Evolutionary conservation across 306 rosid genomes (phyloP).

Genomic region (Pterocarpus macrocarpus): DNA sequence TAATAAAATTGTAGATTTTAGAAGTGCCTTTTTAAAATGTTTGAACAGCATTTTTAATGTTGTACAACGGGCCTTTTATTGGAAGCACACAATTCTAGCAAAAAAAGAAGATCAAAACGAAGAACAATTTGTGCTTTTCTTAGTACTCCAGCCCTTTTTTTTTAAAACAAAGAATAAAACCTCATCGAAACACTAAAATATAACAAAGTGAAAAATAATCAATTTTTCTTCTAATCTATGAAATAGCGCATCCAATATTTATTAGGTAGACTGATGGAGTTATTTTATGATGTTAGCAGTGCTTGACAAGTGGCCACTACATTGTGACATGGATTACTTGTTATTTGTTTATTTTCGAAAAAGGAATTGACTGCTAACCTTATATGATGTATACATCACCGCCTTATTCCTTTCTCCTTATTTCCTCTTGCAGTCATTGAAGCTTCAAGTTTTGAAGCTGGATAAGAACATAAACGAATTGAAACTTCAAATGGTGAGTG

Average conservation of each 20-base stretch:
- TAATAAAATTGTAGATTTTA: no score
- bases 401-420: conserved; percentile 43
- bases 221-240: neutral
- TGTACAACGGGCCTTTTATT: neutral
- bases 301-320: conserved; percentile 40
- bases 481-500: conserved; percentile 78
- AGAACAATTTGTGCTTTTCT: neutral
- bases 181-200: neutral
- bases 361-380: conserved; percentile 27
- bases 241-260: conserved; percentile 16
- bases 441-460: conserved; percentile 91
- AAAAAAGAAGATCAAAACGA: neutral
- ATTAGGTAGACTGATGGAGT: conserved; percentile 35
- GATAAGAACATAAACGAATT: conserved; percentile 70
- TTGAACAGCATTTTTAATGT: neutral
- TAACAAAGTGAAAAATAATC: neutral
- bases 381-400: conserved; percentile 34
- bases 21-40: neutral
- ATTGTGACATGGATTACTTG: conserved; percentile 26
- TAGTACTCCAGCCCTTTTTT: neutral
- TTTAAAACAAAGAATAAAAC: neutral
- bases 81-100: conserved; percentile 4
- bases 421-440: conserved; percentile 78
- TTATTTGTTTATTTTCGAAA: neutral
- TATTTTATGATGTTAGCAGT: conserved; percentile 26